phyloP scores from a whole-genome alignment of 2,329 filamentous ascomycete genomes.

The Trichoderma koningii region DNA sequence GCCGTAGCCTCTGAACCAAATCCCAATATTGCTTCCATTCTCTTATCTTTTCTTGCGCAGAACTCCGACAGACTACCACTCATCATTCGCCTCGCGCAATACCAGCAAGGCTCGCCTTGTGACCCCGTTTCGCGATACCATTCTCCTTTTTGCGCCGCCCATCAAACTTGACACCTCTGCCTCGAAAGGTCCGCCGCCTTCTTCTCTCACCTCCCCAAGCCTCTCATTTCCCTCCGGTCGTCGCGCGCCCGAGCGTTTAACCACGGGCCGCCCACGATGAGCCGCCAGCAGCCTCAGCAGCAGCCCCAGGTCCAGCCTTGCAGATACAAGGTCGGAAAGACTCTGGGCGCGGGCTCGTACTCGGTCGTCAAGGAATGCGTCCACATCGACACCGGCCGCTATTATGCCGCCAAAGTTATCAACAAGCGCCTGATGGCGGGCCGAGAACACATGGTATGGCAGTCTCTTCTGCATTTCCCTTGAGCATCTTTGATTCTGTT shows the following conservation, averaged over 20 bases:
- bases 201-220: neutral
- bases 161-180: neutral
- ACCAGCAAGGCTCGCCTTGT: neutral
- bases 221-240: neutral
- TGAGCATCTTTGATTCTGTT: neutral
- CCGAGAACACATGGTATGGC: slow-evolving; percentile 89
- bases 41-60: neutral
- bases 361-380: slow-evolving; percentile 99
- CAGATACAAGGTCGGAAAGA: slow-evolving; percentile 98
- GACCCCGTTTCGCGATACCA: neutral
- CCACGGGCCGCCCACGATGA: slow-evolving; percentile 30
- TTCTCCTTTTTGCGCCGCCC: neutral
- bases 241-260: slow-evolving; percentile 10
- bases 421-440: slow-evolving; percentile 98
- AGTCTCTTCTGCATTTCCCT: neutral
- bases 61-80: neutral
- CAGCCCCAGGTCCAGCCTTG: slow-evolving; percentile 81
- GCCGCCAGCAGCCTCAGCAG: slow-evolving; percentile 35
- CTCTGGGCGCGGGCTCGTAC: slow-evolving; percentile 92
- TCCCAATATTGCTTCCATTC: neutral
- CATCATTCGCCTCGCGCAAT: neutral
- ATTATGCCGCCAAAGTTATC: slow-evolving; percentile 99
- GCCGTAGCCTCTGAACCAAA: neutral
- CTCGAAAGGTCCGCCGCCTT: neutral
- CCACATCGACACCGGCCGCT: slow-evolving; percentile 94